phyloP scores from a whole-genome alignment of 768 basidiomycete genomes.

The Tulasnella sp. region DNA sequence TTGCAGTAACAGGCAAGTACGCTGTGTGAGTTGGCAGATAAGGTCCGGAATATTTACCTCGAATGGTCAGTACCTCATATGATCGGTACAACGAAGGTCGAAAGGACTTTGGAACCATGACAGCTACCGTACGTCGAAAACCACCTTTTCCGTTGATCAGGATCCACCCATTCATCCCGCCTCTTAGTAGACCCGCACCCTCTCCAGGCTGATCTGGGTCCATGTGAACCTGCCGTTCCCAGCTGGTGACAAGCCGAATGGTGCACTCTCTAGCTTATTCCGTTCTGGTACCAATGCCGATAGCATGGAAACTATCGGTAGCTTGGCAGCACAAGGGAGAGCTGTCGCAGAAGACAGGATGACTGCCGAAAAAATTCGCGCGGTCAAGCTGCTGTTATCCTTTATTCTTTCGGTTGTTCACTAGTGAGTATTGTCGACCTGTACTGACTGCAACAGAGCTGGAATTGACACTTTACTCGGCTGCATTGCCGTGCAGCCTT shows the following conservation, averaged over 20 bases:
- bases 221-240: slow-evolving; percentile 44
- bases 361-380: slow-evolving; percentile 47
- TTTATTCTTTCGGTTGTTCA: slow-evolving; percentile 69
- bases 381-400: slow-evolving; percentile 53
- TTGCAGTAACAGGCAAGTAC: background rate
- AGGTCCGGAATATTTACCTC: background rate
- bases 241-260: background rate
- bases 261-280: background rate
- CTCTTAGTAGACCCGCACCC: slow-evolving; percentile 42
- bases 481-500: slow-evolving; percentile 15
- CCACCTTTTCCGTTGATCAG: slow-evolving; percentile 9
- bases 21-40: background rate
- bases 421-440: slow-evolving; percentile 39
- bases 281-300: background rate
- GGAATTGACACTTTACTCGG: background rate
- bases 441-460: no score
- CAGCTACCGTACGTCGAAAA: slow-evolving; percentile 28
- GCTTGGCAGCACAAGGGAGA: background rate
- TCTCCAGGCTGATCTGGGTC: slow-evolving; percentile 71
- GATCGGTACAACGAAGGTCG: slow-evolving; percentile 85
- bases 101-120: slow-evolving; percentile 66
- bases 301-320: background rate
- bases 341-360: background rate
- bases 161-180: slow-evolving; percentile 24
- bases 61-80: slow-evolving; percentile 55